Evolutionary conservation across 805 yeast genomes (phyloP).

Genomic region (Monosporozyma yasuniensis): DNA sequence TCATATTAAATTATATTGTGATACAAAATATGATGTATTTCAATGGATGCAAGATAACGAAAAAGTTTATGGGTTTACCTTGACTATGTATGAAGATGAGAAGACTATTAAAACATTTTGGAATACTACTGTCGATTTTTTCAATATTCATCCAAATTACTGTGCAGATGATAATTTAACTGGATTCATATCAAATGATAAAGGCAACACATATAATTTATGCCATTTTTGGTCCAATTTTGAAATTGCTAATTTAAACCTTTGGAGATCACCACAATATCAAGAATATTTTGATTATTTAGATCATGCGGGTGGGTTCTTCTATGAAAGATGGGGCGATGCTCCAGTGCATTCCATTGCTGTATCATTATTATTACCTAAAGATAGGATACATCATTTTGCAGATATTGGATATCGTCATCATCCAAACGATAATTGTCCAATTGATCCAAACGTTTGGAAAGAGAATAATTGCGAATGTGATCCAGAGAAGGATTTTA

Average conservation of each 20-base stretch:
- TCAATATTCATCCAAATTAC: slow-evolving; percentile 48
- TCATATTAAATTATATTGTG: slow-evolving; percentile 62
- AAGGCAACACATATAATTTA: slow-evolving; percentile 62
- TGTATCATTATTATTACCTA: slow-evolving; percentile 59
- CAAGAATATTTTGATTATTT: slow-evolving; percentile 55
- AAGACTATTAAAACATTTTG: slow-evolving; percentile 72
- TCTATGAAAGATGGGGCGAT: slow-evolving; percentile 89
- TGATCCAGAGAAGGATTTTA: slow-evolving; percentile 47
- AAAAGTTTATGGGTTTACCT: slow-evolving; percentile 67
- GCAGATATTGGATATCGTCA: slow-evolving; percentile 76
- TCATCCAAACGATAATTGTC: slow-evolving; percentile 55
- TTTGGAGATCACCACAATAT: slow-evolving; percentile 71
- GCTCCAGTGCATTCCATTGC: slow-evolving; percentile 85
- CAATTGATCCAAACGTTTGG: slow-evolving; percentile 43
- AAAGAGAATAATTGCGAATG: slow-evolving; percentile 54
- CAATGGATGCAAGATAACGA: slow-evolving; percentile 69
- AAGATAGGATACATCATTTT: slow-evolving; percentile 60
- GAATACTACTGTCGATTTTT: slow-evolving; percentile 59
- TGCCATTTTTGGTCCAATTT: slow-evolving; percentile 89
- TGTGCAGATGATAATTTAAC: slow-evolving; percentile 54
- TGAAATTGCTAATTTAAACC: slow-evolving; percentile 66
- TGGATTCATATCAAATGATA: slow-evolving; percentile 63
- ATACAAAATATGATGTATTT: slow-evolving; percentile 71
- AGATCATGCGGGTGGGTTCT: slow-evolving; percentile 71
- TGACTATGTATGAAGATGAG: slow-evolving; percentile 58